phyloP scores from a whole-genome alignment of 768 basidiomycete species.

The Cystoderma amianthinum region DNA sequence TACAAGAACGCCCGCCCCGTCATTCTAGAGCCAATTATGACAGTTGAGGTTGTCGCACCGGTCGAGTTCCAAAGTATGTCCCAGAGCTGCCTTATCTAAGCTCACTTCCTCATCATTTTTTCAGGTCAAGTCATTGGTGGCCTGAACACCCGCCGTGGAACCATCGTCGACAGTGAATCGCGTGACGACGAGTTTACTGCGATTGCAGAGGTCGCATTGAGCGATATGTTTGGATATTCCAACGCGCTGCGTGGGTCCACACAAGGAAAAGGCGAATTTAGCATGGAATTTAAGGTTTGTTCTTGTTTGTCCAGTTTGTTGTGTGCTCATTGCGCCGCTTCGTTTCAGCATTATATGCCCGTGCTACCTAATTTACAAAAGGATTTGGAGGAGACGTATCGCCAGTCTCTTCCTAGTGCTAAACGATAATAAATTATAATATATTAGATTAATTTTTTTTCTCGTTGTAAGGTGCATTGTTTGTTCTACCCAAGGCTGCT shows the following conservation, averaged over 20 bases:
- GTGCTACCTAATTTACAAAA: constrained; percentile 83
- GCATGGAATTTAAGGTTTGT: constrained; percentile 72
- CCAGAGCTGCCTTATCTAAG: neutral
- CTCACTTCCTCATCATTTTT: neutral
- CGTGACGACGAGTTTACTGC: constrained; percentile 96
- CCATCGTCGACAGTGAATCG: constrained; percentile 92
- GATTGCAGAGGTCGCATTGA: constrained; percentile 86
- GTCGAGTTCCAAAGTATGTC: constrained; percentile 85
- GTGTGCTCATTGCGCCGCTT: constrained; percentile 2
- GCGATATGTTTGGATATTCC: constrained; percentile 99
- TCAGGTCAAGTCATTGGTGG: constrained; percentile 87
- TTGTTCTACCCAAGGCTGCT: too few relatives aligned
- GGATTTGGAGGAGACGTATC: constrained; percentile 83
- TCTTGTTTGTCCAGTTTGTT: constrained; percentile 2
- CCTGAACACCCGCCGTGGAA: constrained; percentile 86
- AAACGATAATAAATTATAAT: too few relatives aligned
- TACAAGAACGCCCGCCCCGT: constrained; percentile 72
- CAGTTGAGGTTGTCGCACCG: constrained; percentile 93
- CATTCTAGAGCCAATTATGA: constrained; percentile 98
- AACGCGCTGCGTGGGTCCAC: constrained; percentile 89
- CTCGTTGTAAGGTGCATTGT: too few relatives aligned
- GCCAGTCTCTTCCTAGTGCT: constrained; percentile 61
- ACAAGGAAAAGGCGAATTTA: constrained; percentile 93
- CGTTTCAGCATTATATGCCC: constrained; percentile 63
- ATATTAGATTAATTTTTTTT: too few relatives aligned